Conservation (phyloP, 495 filamentous ascomycete species). For the Xylaria nigripes region DNA sequence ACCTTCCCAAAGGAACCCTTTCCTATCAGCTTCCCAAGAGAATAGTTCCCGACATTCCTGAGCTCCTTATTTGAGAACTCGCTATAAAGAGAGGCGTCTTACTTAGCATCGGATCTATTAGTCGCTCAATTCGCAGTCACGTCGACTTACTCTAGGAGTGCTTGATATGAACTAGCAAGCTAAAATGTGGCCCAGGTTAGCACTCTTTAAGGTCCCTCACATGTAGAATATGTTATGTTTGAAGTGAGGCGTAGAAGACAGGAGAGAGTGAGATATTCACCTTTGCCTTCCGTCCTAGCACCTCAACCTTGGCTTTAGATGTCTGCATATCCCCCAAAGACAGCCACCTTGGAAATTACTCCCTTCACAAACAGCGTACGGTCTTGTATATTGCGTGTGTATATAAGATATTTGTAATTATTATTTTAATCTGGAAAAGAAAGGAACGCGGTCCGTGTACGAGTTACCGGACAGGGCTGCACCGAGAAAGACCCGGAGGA, state of each 20-base stretch:
- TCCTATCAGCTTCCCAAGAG: slow-evolving; percentile 81
- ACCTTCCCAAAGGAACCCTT: slow-evolving; percentile 98
- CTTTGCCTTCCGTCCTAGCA: slow-evolving; percentile 90
- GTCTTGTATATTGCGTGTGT: neutral
- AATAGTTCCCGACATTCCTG: slow-evolving; percentile 87
- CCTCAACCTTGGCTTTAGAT: slow-evolving; percentile 72
- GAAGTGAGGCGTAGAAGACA: neutral
- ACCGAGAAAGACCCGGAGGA: neutral
- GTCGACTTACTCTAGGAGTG: slow-evolving; percentile 75
- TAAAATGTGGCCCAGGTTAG: slow-evolving; percentile 34
- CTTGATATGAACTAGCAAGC: slow-evolving; percentile 95
- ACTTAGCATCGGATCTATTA: slow-evolving; percentile 18
- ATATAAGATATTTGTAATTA: neutral
- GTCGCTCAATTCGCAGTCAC: slow-evolving; percentile 1
- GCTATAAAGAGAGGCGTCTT: slow-evolving; percentile 39
- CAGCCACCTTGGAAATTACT: slow-evolving; percentile 4
- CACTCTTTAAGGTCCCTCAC: neutral
- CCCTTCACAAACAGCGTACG: neutral
- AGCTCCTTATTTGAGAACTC: slow-evolving; percentile 93
- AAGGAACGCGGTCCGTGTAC: neutral
- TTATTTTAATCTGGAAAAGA: neutral
- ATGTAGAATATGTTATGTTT: neutral
- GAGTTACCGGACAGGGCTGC: neutral
- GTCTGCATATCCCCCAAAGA: slow-evolving; percentile 40
- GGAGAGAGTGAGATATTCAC: slow-evolving; percentile 38